Evolutionary conservation across 768 basidiomycete species (phyloP).

Genomic region (Imleria badia): DNA sequence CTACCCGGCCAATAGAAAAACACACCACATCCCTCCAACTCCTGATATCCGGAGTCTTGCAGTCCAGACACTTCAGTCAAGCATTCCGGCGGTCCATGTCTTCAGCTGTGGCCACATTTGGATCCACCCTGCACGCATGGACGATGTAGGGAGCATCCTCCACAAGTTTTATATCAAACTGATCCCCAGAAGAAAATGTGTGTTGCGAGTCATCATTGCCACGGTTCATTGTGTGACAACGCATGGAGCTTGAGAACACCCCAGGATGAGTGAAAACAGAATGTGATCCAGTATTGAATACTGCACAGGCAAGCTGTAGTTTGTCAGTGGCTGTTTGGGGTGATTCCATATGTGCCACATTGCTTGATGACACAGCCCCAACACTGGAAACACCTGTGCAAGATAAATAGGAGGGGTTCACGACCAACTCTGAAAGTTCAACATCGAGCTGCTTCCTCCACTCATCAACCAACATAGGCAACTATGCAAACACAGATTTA

Average conservation of each 20-base stretch:
- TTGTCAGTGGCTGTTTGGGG: background rate
- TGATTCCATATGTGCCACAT: background rate
- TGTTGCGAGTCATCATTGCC: background rate
- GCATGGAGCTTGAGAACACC: background rate
- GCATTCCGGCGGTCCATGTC: conserved; percentile 7
- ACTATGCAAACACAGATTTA: conserved; percentile 4
- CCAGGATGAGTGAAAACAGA: background rate
- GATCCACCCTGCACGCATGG: background rate
- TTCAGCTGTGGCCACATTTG: background rate
- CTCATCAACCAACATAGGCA: background rate
- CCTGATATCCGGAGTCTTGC: background rate
- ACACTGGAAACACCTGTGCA: no score
- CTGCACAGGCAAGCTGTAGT: conserved; percentile 1
- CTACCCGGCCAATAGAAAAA: background rate
- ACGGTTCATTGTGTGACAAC: rapidly evolving
- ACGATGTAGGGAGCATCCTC: background rate
- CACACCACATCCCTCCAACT: background rate
- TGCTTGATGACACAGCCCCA: background rate
- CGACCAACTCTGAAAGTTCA: background rate
- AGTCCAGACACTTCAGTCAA: background rate
- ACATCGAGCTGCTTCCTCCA: conserved; percentile 6
- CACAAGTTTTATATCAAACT: background rate
- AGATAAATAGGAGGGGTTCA: background rate
- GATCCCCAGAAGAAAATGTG: background rate
- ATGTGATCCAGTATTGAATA: background rate